phyloP scores from a whole-genome alignment of 2,329 filamentous ascomycete species.

The Esteya vermicola region DNA sequence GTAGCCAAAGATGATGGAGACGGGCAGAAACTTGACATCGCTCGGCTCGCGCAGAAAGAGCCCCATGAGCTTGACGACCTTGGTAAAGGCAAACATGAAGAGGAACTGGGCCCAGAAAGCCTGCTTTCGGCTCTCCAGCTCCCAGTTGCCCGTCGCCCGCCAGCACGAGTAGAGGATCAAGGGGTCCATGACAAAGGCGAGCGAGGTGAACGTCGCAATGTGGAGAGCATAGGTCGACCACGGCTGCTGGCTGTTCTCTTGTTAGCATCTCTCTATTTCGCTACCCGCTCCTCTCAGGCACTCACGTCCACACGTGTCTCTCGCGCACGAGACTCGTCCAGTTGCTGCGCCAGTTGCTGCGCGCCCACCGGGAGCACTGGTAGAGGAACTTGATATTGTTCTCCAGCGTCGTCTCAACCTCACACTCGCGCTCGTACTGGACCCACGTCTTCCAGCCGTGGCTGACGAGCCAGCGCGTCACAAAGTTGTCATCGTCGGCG shows the following conservation, averaged over 20 bases:
- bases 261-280: background rate
- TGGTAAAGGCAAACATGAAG: slow-evolving; percentile 73
- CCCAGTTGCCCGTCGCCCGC: slow-evolving; percentile 51
- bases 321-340: slow-evolving; percentile 79
- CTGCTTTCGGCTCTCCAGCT: slow-evolving; percentile 32
- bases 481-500: slow-evolving; percentile 96
- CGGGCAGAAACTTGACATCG: slow-evolving; percentile 64
- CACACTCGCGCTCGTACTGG: slow-evolving; percentile 82
- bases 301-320: slow-evolving; percentile 76
- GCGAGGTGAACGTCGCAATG: slow-evolving; percentile 80
- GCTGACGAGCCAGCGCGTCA: slow-evolving; percentile 87
- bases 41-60: slow-evolving; percentile 74
- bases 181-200: slow-evolving; percentile 67
- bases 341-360: slow-evolving; percentile 97
- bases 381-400: slow-evolving; percentile 79
- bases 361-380: slow-evolving; percentile 87
- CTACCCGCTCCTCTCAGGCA: too few species aligned
- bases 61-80: slow-evolving; percentile 79
- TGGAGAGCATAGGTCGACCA: slow-evolving; percentile 93
- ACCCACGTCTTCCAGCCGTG: slow-evolving; percentile 91
- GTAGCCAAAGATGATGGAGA: slow-evolving; percentile 86
- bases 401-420: slow-evolving; percentile 86
- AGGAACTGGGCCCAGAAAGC: slow-evolving; percentile 48
- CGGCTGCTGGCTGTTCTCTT: slow-evolving; percentile 56
- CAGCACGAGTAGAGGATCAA: slow-evolving; percentile 56